A percentile compares a stretch with the other conserved stretches of the same genome.
These are phyloP conservation scores for Penicillium ucsense DNA, from an alignment of 495 filamentous ascomycete species.

Conservation along the genomic window DNA sequence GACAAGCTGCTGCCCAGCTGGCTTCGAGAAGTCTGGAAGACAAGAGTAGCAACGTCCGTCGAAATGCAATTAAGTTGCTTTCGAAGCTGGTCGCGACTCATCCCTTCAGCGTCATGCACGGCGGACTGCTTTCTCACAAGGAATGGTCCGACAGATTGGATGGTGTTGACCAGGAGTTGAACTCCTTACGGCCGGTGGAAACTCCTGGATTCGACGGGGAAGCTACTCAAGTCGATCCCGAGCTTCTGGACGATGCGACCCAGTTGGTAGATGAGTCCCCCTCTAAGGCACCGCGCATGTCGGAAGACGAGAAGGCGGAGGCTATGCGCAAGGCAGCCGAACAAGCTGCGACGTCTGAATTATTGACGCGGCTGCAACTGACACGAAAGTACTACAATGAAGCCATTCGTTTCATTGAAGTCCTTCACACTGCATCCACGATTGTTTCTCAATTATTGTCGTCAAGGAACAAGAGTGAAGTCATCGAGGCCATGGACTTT, in stretches of 20 bases:
- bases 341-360: slow-evolving; percentile 63
- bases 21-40: slow-evolving; percentile 86
- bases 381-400: slow-evolving; percentile 86
- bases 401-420: slow-evolving; percentile 87
- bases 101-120: slow-evolving; percentile 86
- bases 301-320: slow-evolving; percentile 45
- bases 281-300: slow-evolving; percentile 51
- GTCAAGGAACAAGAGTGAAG: slow-evolving; percentile 93
- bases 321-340: slow-evolving; percentile 59
- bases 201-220: slow-evolving; percentile 62
- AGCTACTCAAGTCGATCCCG: slow-evolving; percentile 56
- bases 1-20: slow-evolving; percentile 76
- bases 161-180: slow-evolving; percentile 69
- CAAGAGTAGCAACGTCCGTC: slow-evolving; percentile 93
- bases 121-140: slow-evolving; percentile 69
- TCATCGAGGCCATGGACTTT: slow-evolving; percentile 98
- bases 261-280: slow-evolving; percentile 57
- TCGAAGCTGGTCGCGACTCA: slow-evolving; percentile 83
- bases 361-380: slow-evolving; percentile 73
- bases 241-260: slow-evolving; percentile 83
- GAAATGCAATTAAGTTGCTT: slow-evolving; percentile 89
- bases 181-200: slow-evolving; percentile 67
- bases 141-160: slow-evolving; percentile 79
- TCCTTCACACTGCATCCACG: slow-evolving; percentile 71
- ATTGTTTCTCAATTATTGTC: slow-evolving; percentile 78